Evolutionary conservation across 495 filamentous ascomycete species (phyloP), one percentile per base, ranked within the genome.

Genomic region (Annulohypoxylon bovei): DNA sequence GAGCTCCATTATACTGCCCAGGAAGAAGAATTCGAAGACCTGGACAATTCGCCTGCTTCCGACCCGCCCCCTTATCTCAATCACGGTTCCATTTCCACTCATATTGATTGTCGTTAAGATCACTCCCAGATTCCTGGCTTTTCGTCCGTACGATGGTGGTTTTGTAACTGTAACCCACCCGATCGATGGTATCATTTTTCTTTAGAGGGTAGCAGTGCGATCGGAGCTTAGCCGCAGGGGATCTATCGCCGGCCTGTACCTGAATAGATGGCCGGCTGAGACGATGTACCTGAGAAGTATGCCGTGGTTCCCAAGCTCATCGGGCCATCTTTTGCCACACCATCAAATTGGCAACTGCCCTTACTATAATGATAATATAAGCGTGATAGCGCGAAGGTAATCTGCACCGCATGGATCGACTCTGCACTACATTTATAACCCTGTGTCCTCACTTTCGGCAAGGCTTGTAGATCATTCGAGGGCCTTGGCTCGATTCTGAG

Each of bases 401-500:
- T 44, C 39, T 52, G 27, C 52, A 32, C 50, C 53, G 30, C 42
- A 28, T 16, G 39, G 27, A 67, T 60, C 54, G 37, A 72, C 44
- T 32, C 53, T 55, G 27, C 59, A 49, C 58, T 27, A 35, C 33
- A 28, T 54, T 40, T 58, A 40, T 16, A 23, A 47, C 46, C 37
- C 8, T 35, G 50, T 32, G 52, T 37, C 18, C 40, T 20, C 30
- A 57, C 27, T 58, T 61, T 68, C 53, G 64, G 59, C 54, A 68
- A 61, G 59, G 60, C 54, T 55, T 59, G 55, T 68, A 47, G 64
- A 72, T 65, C 40, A 58, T 72, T 72, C 64, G 64, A 72, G 59
- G 59, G 61, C 65, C 70, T 65, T 64, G 70, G 59, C 65, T 56
- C 56, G 65, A 65, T 62, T 64, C 22, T 59, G 5, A 56, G 55